These are phyloP conservation scores for Heteromeles arbutifolia DNA, from an alignment of 306 rosid species.

Conservation along the genomic window DNA sequence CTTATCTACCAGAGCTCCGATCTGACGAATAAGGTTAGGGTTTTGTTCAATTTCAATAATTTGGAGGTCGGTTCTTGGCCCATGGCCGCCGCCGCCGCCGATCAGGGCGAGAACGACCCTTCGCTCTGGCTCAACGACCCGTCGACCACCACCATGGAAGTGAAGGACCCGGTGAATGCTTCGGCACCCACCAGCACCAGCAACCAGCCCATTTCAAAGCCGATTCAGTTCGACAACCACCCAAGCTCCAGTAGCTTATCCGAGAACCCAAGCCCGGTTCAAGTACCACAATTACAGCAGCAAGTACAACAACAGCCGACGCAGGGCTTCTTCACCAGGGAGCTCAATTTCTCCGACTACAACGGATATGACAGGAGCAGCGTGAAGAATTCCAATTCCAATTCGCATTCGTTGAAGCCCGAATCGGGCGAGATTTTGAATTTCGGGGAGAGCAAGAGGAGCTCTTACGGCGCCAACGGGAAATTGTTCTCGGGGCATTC, in stretches of 20 bases:
- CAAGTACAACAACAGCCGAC: conserved; percentile 34
- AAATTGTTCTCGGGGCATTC: conserved; percentile 48
- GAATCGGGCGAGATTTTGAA: conserved; percentile 83
- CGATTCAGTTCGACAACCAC: conserved; percentile 46
- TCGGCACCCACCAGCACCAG: conserved; percentile 28
- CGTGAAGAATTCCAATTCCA: conserved; percentile 35
- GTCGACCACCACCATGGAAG: conserved; percentile 26
- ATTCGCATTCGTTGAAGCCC: conserved; percentile 50
- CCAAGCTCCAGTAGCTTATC: conserved; percentile 55
- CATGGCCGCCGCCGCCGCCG: conserved; percentile 17
- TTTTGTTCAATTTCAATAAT: conserved; percentile 67
- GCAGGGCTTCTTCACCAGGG: conserved; percentile 53
- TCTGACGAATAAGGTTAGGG: conserved; percentile 67
- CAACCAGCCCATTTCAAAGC: conserved; percentile 23
- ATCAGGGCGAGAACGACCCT: conserved; percentile 83
- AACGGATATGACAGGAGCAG: conserved; percentile 31
- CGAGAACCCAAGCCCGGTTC: conserved; percentile 53
- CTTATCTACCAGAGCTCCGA: conserved; percentile 56
- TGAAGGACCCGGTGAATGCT: conserved; percentile 38
- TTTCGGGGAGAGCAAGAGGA: conserved; percentile 67
- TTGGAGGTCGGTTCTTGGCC: conserved; percentile 65
- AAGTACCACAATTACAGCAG: conserved; percentile 15
- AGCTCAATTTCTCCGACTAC: conserved; percentile 62
- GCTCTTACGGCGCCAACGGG: conserved; percentile 24
- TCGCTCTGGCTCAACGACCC: conserved; percentile 72